These are phyloP conservation scores for Plasmodium berghei DNA, from an alignment of 169 alveolate genomes.

Conservation along the genomic window DNA sequence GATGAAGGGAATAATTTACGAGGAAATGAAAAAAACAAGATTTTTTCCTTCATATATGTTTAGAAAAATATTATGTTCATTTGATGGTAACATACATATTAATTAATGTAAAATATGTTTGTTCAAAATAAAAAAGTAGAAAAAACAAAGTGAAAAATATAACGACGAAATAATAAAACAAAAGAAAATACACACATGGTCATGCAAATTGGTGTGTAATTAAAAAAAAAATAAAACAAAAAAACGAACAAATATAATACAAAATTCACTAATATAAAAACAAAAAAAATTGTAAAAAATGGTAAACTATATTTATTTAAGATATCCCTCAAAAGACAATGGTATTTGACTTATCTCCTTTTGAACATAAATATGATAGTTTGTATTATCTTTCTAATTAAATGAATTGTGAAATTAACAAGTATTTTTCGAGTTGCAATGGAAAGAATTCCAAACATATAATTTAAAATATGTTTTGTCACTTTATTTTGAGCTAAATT, in stretches of 20 bases:
- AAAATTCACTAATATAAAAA: background rate
- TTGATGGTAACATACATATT: slow-evolving; percentile 20
- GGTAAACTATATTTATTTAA: background rate
- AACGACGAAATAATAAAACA: no score
- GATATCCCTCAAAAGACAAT: background rate
- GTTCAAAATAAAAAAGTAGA: no score
- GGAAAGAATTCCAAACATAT: slow-evolving; percentile 32
- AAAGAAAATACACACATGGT: no score
- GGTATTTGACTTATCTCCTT: slow-evolving; percentile 1
- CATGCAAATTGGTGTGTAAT: no score
- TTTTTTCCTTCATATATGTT: slow-evolving; percentile 40
- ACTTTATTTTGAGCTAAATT: slow-evolving; percentile 10
- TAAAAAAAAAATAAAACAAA: no score
- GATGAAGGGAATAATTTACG: slow-evolving; percentile 54
- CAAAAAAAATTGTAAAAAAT: background rate
- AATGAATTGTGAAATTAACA: slow-evolving; percentile 18
- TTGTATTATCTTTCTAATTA: slow-evolving; percentile 33
- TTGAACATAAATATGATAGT: slow-evolving; percentile 25
- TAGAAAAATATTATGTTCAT: slow-evolving; percentile 48
- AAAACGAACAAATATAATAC: no score
- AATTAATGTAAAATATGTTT: background rate
- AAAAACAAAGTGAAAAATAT: no score
- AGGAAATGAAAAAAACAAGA: slow-evolving; percentile 28
- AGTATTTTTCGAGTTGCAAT: slow-evolving; percentile 49
- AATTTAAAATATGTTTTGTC: slow-evolving; percentile 12